Base-by-base conservation (phyloP, 2,329 filamentous ascomycete genomes). In the Verticillium tricorpus region DNA sequence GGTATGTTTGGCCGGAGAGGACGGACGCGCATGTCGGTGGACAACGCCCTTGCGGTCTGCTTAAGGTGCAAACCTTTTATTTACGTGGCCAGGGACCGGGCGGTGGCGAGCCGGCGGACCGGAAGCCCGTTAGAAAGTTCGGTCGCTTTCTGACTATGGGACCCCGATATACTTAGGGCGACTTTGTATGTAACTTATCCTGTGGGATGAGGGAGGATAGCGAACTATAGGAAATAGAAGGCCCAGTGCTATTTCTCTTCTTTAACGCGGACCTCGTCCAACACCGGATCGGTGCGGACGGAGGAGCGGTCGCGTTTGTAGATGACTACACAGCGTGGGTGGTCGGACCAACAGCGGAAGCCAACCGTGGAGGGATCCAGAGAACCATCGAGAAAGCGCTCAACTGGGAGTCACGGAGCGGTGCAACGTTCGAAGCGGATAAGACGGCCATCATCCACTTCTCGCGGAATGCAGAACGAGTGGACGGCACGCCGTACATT, bases 231-330 rank as follows among this genome's bases (percentile, higher is more conserved):
- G 39, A n/a, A n/a, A n/a, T n/a, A n/a, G n/a, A n/a, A n/a, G n/a
- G 15, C 7, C 72, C 67, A 15, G 71, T 74, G 19, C 64, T 75
- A n/a, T 78, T 74, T 61, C 70, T 76, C 6, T 73, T 73, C 64
- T 70, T 70, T 37, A 69, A 68, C 60, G 63, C 64, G 7, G 64
- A 67, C 55, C 55, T 69, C n/a, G 67, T 75, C 14, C 61, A 74
- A 60, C 59, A 63, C 56, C 62, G 63, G 57, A 73, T 76, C 55
- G 61, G 69, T 54, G 50, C 11, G 50, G 25, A 54, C 15, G 50
- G 50, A 59, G 70, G 70, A 60, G 65, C 67, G 0, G 63, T 68
- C 50, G 67, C 65, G 37, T 69, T 69, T 35, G 56, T 58, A 34
- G 35, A 58, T 19, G 56, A 40, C 35, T 58, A 37, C 11, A 58